Evolutionary conservation across 495 filamentous ascomycete genomes (phyloP), one percentile per base, ranked within the genome.

Genomic region (Chaetomidium leptoderma): DNA sequence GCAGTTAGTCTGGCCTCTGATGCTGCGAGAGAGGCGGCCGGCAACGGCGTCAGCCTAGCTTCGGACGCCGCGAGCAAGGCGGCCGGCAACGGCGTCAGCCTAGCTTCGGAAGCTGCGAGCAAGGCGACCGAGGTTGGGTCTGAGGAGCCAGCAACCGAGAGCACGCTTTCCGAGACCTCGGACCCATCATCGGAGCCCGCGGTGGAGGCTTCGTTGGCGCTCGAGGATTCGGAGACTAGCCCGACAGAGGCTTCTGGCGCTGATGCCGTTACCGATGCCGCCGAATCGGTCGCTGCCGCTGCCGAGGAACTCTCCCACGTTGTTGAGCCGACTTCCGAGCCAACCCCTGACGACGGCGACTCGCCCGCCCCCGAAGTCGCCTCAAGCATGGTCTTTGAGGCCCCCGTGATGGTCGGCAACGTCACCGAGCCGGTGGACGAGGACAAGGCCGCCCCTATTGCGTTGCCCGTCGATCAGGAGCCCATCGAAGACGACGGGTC

Each of bases 321-420:
- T 7, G 66, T 57, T 23, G 67, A 72, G 55, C 60, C 61, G 1
- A 51, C 53, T 0, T 56, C 63, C 6, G 62, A 61, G 26, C 39
- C 57, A 13, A 65, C 59, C n/a, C 32, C 61, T 4, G 54, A 53
- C 1, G 52, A 44, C 27, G 62, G 1, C 3, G 40, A 44, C 21
- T 21, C 62, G 13, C 44, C 53, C 5, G 53, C 45, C 6, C 59
- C 51, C 24, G 47, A 67, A 13, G 57, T 65, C 16, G 63, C 59
- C 0, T 64, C 66, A 13, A 59, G 63, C 13, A 37, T 65, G 17
- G 61, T 70, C 1, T 32, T 68, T 0, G 60, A 67, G 39, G 63
- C 66, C 0, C 65, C 69, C 6, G 46, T 66, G 14, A 39, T 67
- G 4, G 51, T 58, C 19, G 68, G 58, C 16, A 70, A 72, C 53